Conservation (phyloP, 2,329 filamentous ascomycete species). For the Stachybotrys chlorohalonatus region DNA sequence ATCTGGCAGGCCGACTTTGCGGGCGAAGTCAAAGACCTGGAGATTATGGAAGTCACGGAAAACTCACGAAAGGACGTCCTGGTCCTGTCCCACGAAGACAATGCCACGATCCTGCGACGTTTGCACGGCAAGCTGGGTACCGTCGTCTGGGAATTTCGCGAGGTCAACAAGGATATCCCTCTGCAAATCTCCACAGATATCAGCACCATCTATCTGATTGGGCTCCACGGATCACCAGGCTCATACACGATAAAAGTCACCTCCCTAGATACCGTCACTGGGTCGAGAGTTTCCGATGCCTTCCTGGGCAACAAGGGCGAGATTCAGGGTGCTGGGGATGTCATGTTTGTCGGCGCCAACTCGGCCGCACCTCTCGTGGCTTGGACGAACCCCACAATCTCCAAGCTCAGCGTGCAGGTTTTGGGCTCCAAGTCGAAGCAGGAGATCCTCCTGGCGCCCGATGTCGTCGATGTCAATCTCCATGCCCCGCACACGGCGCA, state of each 20-base stretch:
- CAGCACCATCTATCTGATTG: constrained; percentile 66
- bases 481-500: constrained; percentile 67
- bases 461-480: constrained; percentile 47
- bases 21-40: constrained; percentile 57
- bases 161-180: constrained; percentile 59
- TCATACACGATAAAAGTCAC: constrained; percentile 71
- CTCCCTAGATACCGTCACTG: constrained; percentile 62
- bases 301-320: constrained; percentile 67
- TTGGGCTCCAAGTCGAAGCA: constrained; percentile 51
- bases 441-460: constrained; percentile 40
- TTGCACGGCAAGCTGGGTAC: constrained; percentile 65
- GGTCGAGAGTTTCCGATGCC: constrained; percentile 63
- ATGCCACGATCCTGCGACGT: constrained; percentile 53
- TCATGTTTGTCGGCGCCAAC: constrained; percentile 69
- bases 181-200: constrained; percentile 67
- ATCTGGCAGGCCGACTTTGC: constrained; percentile 61
- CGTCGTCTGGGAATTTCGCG: constrained; percentile 70
- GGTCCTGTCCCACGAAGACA: constrained; percentile 53
- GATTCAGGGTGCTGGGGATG: constrained; percentile 51
- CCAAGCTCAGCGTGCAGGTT: constrained; percentile 62
- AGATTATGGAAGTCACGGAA: constrained; percentile 66
- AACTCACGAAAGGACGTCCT: constrained; percentile 60
- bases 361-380: constrained; percentile 66
- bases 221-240: constrained; percentile 59
- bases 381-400: constrained; percentile 58